Percentiles rank a stretch among this genome's conserved stretches.
Evolutionary conservation across 805 yeast species (phyloP).

Genomic region (Zygotorulaspora chibaensis): DNA sequence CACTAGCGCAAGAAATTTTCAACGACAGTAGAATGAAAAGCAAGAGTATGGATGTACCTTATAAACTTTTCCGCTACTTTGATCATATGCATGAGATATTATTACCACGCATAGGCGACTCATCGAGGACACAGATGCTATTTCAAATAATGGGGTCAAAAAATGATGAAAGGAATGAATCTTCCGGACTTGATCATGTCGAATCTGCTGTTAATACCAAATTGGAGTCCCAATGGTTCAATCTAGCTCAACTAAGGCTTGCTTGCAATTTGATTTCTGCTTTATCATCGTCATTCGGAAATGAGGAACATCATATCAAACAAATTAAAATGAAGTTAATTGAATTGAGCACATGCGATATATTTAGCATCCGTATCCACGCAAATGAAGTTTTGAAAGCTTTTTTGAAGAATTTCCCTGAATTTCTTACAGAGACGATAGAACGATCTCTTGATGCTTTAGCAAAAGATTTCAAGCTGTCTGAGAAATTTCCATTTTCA

Average conservation of each 20-base stretch:
- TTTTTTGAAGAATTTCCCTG: conserved; percentile 34
- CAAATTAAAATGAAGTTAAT: conserved; percentile 36
- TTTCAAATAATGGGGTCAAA: conserved; percentile 20
- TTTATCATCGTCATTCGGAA: conserved; percentile 30
- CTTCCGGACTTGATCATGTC: not conserved
- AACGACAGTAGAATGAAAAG: conserved; percentile 22
- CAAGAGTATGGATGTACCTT: conserved; percentile 16
- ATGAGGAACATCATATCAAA: conserved; percentile 25
- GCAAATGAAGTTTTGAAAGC: conserved; percentile 37
- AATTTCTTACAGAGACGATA: conserved; percentile 37
- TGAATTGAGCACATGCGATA: conserved; percentile 37
- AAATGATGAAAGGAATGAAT: not conserved
- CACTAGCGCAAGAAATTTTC: conserved; percentile 28
- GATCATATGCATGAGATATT: conserved; percentile 22
- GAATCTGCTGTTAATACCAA: conserved; percentile 6
- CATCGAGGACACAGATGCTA: conserved; percentile 33
- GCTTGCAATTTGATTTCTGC: conserved; percentile 17
- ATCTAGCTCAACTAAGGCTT: conserved; percentile 23
- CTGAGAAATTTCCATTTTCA: conserved; percentile 28
- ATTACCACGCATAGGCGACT: conserved; percentile 32
- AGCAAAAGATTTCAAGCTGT: conserved; percentile 32
- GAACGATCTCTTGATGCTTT: conserved; percentile 35
- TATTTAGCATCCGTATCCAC: conserved; percentile 40
- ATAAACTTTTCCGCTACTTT: conserved; percentile 26
- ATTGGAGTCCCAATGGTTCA: conserved; percentile 21